phyloP scores from a whole-genome alignment of 495 filamentous ascomycete genomes.

The Glonium stellatum region DNA sequence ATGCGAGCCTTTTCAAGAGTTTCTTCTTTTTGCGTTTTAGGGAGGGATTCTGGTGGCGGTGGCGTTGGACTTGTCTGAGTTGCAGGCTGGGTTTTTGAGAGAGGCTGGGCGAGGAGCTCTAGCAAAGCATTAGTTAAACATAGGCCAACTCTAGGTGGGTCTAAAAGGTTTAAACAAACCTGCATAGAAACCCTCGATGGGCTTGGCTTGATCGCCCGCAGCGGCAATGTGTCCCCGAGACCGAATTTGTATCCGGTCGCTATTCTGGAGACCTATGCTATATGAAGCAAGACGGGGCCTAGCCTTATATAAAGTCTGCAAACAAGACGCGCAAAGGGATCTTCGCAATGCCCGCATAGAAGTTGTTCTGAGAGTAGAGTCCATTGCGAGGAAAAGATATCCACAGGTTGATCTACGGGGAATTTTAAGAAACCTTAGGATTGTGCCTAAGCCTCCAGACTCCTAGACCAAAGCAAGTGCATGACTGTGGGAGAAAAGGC shows the following conservation, averaged over 20 bases:
- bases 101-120: slow-evolving; percentile 42
- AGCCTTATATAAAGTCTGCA: slow-evolving; percentile 1
- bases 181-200: slow-evolving; percentile 27
- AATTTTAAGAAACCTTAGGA: not conserved
- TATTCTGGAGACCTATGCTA: slow-evolving; percentile 23
- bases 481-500: not conserved
- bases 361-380: not conserved
- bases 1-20: slow-evolving; percentile 48
- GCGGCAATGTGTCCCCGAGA: slow-evolving; percentile 22
- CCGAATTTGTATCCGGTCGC: slow-evolving; percentile 24
- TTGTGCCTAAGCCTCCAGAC: not conserved
- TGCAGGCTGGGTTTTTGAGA: slow-evolving; percentile 37
- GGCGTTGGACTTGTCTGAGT: slow-evolving; percentile 34
- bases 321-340: slow-evolving; percentile 12
- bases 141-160: not conserved
- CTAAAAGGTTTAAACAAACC: slow-evolving; percentile 7
- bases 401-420: not conserved
- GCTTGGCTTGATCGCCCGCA: slow-evolving; percentile 26
- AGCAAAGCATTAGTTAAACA: not conserved
- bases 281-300: not conserved
- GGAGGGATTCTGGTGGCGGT: slow-evolving; percentile 31
- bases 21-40: slow-evolving; percentile 35
- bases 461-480: not conserved
- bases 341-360: slow-evolving; percentile 15
- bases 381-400: not conserved